Conservation (phyloP, 306 rosid genomes). For the Quillaja saponaria region DNA sequence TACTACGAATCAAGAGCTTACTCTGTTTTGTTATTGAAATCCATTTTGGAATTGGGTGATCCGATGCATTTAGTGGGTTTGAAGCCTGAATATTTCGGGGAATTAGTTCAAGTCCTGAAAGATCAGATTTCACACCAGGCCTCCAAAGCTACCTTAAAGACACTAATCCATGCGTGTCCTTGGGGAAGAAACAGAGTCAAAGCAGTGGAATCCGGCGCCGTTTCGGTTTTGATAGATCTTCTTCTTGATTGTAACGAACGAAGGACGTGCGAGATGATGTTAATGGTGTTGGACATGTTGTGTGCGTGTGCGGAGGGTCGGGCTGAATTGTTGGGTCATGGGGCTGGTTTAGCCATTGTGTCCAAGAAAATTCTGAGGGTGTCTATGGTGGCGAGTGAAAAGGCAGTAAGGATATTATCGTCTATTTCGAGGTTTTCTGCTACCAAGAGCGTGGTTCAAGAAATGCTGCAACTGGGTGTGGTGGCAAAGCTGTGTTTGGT, state of each 20-base stretch:
- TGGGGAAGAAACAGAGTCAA: slow-evolving; percentile 50
- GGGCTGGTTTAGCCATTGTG: slow-evolving; percentile 50
- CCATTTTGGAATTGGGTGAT: slow-evolving; percentile 40
- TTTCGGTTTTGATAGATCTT: slow-evolving; percentile 36
- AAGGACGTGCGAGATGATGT: slow-evolving; percentile 38
- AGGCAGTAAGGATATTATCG: slow-evolving; percentile 42
- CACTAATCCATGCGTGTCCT: slow-evolving; percentile 33
- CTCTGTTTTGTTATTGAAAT: slow-evolving; percentile 42
- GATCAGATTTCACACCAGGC: slow-evolving; percentile 42
- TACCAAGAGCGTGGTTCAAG: slow-evolving; percentile 35
- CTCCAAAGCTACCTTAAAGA: slow-evolving; percentile 34
- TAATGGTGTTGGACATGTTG: slow-evolving; percentile 34
- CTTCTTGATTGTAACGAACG: slow-evolving; percentile 30
- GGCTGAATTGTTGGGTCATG: slow-evolving; percentile 43
- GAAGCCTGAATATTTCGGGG: slow-evolving; percentile 30
- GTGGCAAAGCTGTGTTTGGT: slow-evolving; percentile 53
- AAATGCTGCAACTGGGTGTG: slow-evolving; percentile 52
- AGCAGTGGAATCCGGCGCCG: slow-evolving; percentile 45
- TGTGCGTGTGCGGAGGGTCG: slow-evolving; percentile 55
- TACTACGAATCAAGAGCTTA: slow-evolving; percentile 48
- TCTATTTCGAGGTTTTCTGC: slow-evolving; percentile 41
- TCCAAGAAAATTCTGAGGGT: slow-evolving; percentile 55
- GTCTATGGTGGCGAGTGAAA: slow-evolving; percentile 43
- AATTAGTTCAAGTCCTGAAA: slow-evolving; percentile 29
- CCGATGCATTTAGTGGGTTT: slow-evolving; percentile 20